Conservation (phyloP, 768 basidiomycete genomes). For the Porpolomopsis calyptriformis region DNA sequence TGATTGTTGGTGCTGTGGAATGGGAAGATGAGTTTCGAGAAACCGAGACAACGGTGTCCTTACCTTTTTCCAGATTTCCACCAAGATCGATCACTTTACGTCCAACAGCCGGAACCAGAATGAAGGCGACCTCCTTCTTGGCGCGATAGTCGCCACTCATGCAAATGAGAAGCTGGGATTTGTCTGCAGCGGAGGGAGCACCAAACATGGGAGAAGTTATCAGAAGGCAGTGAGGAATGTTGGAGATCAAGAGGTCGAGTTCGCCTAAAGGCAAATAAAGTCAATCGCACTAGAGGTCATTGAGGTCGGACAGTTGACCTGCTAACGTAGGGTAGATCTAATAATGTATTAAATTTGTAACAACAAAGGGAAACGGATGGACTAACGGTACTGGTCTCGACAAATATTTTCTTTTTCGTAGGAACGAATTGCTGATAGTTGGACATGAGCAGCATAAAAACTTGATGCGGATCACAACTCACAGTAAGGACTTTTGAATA, state of each 20-base stretch:
- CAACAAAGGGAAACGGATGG: neutral
- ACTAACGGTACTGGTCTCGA: conserved; percentile 76
- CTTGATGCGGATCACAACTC: conserved; percentile 8
- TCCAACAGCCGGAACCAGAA: conserved; percentile 72
- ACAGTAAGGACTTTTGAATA: conserved; percentile 54
- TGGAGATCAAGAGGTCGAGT: conserved; percentile 56
- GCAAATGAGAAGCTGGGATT: conserved; percentile 55
- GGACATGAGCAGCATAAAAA: conserved; percentile 5
- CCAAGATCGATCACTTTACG: conserved; percentile 74
- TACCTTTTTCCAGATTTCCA: conserved; percentile 75
- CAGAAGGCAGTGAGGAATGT: conserved; percentile 47
- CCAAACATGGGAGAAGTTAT: conserved; percentile 75
- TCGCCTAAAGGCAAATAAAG: conserved; percentile 33
- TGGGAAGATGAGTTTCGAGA: neutral
- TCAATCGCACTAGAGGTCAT: neutral
- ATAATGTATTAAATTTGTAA: neutral
- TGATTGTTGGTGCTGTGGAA: conserved; percentile 50
- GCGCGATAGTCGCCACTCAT: conserved; percentile 76
- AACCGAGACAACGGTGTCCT: neutral
- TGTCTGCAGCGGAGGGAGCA: conserved; percentile 53
- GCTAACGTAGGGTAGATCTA: conserved; percentile 49
- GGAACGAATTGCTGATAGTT: conserved; percentile 29
- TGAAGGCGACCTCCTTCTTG: conserved; percentile 69
- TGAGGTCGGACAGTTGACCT: conserved; percentile 21
- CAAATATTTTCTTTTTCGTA: conserved; percentile 57